These are phyloP conservation scores for Areca catechu DNA, from an alignment of 176 grass and related monocot genomes.

Conservation along the genomic window DNA sequence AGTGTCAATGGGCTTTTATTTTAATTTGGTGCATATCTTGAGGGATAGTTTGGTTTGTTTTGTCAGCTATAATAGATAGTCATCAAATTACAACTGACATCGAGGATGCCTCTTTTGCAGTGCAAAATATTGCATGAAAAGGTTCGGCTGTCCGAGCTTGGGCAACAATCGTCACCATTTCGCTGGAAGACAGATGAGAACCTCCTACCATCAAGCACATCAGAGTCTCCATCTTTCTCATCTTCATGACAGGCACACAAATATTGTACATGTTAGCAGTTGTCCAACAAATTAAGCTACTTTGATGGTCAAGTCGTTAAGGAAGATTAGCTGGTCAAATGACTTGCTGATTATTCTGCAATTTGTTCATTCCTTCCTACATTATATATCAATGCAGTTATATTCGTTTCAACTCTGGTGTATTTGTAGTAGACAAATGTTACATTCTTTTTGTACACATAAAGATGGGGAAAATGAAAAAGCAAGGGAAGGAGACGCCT, in stretches of 20 bases:
- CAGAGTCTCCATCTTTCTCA: slow-evolving; percentile 30
- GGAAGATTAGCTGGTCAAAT: no score
- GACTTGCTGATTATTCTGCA: no score
- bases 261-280: slow-evolving; percentile 29
- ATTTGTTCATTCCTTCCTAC: no score
- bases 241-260: slow-evolving; percentile 11
- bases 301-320: no score
- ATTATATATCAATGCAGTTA: no score
- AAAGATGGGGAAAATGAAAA: no score
- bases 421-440: no score
- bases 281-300: slow-evolving; percentile 18
- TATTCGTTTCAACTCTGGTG: no score
- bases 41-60: background rate
- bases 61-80: slow-evolving; percentile 2
- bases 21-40: no score
- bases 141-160: slow-evolving; percentile 29
- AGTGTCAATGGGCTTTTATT: no score
- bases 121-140: slow-evolving; percentile 52
- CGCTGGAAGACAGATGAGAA: slow-evolving; percentile 10
- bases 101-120: slow-evolving; percentile 12
- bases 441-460: no score
- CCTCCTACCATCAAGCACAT: slow-evolving; percentile 7
- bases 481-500: no score
- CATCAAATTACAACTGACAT: background rate
- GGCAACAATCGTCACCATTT: slow-evolving; percentile 21